Conservation (phyloP, 345 rosid species). For the Eucalyptus fibrosa region DNA sequence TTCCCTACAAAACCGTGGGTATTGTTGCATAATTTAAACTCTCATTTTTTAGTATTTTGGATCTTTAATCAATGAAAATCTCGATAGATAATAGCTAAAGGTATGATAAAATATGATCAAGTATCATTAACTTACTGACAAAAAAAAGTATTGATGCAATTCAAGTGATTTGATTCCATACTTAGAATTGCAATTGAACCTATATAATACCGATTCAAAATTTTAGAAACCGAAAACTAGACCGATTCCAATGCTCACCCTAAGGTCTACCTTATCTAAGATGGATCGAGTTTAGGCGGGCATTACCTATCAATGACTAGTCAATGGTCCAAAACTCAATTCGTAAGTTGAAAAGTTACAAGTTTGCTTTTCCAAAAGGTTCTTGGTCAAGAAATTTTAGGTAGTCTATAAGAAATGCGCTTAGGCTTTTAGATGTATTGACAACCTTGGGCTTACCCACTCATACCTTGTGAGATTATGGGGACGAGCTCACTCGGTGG, state of each 20-base stretch:
- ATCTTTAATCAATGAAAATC: neutral
- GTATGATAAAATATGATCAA: neutral
- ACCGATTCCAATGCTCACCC: neutral
- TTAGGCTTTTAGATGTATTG: neutral
- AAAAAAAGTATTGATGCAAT: no score
- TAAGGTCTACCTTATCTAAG: neutral
- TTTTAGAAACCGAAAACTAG: neutral
- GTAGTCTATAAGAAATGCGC: neutral
- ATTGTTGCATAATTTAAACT: neutral
- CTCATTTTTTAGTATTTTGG: neutral
- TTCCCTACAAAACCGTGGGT: rapidly evolving
- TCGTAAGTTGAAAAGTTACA: neutral
- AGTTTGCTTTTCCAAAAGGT: neutral
- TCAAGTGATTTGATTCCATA: no score
- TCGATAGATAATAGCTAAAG: no score
- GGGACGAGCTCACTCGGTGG: neutral
- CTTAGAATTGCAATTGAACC: rapidly evolving
- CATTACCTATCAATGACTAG: neutral
- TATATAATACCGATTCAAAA: no score
- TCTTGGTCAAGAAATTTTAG: neutral
- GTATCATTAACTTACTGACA: neutral
- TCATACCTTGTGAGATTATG: neutral
- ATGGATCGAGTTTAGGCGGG: neutral
- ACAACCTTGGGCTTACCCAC: neutral
- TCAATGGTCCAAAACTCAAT: neutral